These are phyloP conservation scores for Cerrena zonata DNA, from an alignment of 1,284 basidiomycete genomes.

Conservation along the genomic window DNA sequence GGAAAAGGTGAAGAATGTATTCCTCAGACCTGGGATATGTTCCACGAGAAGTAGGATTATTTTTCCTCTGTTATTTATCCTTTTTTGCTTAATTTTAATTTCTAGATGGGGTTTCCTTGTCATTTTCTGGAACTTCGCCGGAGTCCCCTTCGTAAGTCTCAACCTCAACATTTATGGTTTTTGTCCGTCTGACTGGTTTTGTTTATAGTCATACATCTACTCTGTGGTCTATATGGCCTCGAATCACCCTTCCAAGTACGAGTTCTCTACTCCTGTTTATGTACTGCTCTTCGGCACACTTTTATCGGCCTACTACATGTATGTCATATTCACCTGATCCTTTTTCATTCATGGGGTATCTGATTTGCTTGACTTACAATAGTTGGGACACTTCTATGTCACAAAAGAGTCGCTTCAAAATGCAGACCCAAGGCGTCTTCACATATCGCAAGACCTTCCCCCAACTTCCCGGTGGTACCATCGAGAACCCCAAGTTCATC, in stretches of 20 bases:
- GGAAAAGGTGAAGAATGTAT: conserved; percentile 95
- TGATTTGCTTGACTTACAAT: conserved; percentile 14
- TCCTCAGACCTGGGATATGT: conserved; percentile 99
- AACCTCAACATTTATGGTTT: background rate
- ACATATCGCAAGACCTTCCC: conserved; percentile 89
- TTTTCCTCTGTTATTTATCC: background rate
- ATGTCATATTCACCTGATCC: conserved; percentile 24
- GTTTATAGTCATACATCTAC: conserved; percentile 86
- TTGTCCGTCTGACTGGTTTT: conserved; percentile 9
- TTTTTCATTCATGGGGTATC: background rate
- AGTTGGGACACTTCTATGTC: conserved; percentile 94
- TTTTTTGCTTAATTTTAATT: conserved; percentile 7
- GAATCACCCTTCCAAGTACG: conserved; percentile 84
- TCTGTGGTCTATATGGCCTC: conserved; percentile 97
- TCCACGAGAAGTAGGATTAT: conserved; percentile 76
- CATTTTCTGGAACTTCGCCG: conserved; percentile 98
- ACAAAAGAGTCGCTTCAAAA: conserved; percentile 97
- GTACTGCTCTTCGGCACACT: conserved; percentile 71
- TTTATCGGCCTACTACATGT: conserved; percentile 82
- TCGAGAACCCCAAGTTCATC: conserved; percentile 86
- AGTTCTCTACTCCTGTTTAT: conserved; percentile 76
- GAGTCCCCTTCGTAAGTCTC: conserved; percentile 71
- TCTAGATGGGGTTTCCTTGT: conserved; percentile 83
- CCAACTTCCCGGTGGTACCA: conserved; percentile 81
- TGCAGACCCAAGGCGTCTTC: conserved; percentile 88